These are phyloP conservation scores for Aspergillus pseudonomiae DNA, from an alignment of 2,329 filamentous ascomycete genomes.

Conservation along the genomic window DNA sequence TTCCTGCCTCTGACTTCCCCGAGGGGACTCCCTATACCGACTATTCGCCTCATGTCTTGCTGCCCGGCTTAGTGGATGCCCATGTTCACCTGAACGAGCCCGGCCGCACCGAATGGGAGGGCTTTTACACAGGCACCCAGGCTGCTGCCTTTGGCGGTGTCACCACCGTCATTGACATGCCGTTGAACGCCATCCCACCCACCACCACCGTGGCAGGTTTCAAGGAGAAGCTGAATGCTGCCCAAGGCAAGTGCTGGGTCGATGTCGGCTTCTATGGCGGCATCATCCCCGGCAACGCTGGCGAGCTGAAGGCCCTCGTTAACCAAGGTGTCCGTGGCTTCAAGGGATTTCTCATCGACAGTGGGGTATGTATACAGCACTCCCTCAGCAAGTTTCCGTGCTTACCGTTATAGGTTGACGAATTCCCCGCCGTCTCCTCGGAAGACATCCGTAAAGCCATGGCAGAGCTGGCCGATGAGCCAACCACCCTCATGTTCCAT, in stretches of 20 bases:
- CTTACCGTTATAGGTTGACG: slow-evolving; percentile 68
- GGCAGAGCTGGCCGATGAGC: slow-evolving; percentile 73
- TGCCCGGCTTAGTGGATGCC: slow-evolving; percentile 92
- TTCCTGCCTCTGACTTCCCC: slow-evolving; percentile 77
- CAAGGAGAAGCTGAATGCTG: slow-evolving; percentile 81
- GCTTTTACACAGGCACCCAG: slow-evolving; percentile 91
- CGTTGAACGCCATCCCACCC: slow-evolving; percentile 92
- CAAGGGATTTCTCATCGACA: slow-evolving; percentile 97
- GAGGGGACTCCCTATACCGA: slow-evolving; percentile 73
- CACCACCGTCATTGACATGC: slow-evolving; percentile 97
- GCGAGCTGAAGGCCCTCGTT: slow-evolving; percentile 78
- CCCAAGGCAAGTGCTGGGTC: slow-evolving; percentile 89
- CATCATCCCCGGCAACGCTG: slow-evolving; percentile 84
- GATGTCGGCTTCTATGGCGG: slow-evolving; percentile 99
- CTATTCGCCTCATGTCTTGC: slow-evolving; percentile 79
- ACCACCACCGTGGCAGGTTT: slow-evolving; percentile 86
- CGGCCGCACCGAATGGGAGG: slow-evolving; percentile 96
- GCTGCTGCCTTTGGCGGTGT: slow-evolving; percentile 95
- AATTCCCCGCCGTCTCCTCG: slow-evolving; percentile 89
- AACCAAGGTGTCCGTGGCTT: slow-evolving; percentile 88
- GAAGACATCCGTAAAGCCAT: slow-evolving; percentile 79
- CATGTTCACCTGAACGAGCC: slow-evolving; percentile 98
- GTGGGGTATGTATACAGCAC: slow-evolving; percentile 67
- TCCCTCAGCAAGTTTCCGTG: background rate
- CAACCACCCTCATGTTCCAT: slow-evolving; percentile 98